Conservation (phyloP, 2,329 filamentous ascomycete genomes). For the Cytospora piceicola region DNA sequence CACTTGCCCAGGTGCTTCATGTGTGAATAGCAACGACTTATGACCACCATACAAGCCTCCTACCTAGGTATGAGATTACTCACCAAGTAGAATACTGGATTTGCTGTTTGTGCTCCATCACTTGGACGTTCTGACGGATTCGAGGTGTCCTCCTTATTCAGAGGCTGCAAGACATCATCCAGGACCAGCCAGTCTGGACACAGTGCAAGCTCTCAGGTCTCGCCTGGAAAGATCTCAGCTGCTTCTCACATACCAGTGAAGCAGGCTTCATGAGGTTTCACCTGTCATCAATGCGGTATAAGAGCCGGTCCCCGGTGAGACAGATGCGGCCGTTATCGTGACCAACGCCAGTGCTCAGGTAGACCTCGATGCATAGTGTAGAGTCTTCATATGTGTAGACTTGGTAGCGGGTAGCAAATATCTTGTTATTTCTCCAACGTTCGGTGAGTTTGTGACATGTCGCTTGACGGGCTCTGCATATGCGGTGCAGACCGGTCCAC, state of each 20-base stretch:
- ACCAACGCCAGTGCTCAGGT: not conserved
- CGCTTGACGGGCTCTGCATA: not conserved
- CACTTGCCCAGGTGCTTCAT: not conserved
- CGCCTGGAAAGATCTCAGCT: not conserved
- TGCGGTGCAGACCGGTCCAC: not conserved
- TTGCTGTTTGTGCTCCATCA: not conserved
- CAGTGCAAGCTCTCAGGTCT: not conserved
- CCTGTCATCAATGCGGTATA: not conserved
- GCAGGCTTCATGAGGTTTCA: not conserved
- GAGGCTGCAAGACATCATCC: not conserved
- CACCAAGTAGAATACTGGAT: rapidly evolving
- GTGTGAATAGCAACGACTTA: not conserved
- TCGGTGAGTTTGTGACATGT: not conserved
- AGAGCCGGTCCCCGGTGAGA: not conserved
- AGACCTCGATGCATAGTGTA: not conserved
- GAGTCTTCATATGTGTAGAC: not conserved
- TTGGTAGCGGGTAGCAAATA: not conserved
- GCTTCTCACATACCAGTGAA: not conserved
- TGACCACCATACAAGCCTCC: not conserved
- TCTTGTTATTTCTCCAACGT: not conserved
- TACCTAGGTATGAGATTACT: not conserved
- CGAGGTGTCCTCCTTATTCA: not conserved
- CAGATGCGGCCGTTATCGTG: not conserved
- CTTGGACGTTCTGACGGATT: not conserved
- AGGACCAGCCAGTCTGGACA: not conserved